A percentile compares a stretch with the other conserved stretches of the same genome.
Evolutionary conservation across 192 early-diverging fungal species (phyloP).

Genomic region (Backusella parvicylindrica): DNA sequence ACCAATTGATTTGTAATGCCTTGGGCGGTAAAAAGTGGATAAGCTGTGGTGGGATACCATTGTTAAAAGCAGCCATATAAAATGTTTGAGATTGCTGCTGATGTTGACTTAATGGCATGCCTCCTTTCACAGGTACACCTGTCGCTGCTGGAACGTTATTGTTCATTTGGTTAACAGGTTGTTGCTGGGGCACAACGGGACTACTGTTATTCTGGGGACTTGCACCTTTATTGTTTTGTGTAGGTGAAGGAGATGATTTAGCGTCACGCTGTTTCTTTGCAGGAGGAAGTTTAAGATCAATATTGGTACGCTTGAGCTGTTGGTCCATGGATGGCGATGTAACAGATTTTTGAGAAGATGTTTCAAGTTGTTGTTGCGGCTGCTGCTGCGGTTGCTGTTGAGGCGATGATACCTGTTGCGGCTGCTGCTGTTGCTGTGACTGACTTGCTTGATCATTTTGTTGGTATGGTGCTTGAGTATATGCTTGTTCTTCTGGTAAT

Average conservation of each 20-base stretch:
- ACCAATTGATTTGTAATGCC: constrained; percentile 28
- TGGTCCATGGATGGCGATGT: not conserved
- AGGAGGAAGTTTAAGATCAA: constrained; percentile 30
- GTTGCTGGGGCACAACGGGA: not conserved
- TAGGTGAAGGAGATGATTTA: not conserved
- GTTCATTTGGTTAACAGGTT: not conserved
- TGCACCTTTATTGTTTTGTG: not conserved
- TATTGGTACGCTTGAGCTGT: constrained; percentile 23
- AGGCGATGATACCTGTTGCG: not conserved
- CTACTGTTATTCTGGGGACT: not conserved
- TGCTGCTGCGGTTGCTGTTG: constrained; percentile 1
- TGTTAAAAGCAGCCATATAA: constrained; percentile 22
- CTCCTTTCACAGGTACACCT: constrained; percentile 6
- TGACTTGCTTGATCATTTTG: not conserved
- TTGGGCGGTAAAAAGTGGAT: constrained; percentile 18
- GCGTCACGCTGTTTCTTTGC: constrained; percentile 22
- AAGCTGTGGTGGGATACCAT: constrained; percentile 26
- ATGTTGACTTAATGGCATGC: constrained; percentile 1
- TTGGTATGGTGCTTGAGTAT: not conserved
- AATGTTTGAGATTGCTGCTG: constrained; percentile 19
- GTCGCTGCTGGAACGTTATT: not conserved
- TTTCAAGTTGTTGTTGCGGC: not conserved
- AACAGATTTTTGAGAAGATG: not conserved
- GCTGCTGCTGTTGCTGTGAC: not conserved
- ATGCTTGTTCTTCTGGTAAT: not conserved